Conservation (phyloP, 345 rosid genomes). For the Noccaea bulbosa region DNA sequence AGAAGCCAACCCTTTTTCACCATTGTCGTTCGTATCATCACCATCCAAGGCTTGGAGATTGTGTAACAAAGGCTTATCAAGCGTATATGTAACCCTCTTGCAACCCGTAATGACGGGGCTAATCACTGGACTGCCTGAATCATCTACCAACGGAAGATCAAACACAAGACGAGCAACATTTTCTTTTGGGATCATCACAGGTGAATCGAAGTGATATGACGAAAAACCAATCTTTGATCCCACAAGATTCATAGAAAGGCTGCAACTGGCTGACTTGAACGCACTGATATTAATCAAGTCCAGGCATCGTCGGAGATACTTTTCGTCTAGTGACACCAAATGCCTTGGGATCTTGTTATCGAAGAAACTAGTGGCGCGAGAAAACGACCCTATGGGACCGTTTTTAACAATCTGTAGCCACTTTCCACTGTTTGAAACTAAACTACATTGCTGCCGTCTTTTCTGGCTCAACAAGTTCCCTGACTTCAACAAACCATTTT, state of each 20-base stretch:
- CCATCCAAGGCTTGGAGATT: conserved; percentile 49
- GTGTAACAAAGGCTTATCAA: conserved; percentile 63
- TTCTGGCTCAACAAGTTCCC: conserved; percentile 48
- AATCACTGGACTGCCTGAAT: conserved; percentile 52
- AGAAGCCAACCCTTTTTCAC: conserved; percentile 47
- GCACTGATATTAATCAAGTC: conserved; percentile 63
- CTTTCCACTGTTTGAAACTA: conserved; percentile 52
- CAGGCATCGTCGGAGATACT: conserved; percentile 73
- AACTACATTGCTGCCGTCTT: conserved; percentile 44
- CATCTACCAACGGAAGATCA: conserved; percentile 57
- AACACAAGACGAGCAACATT: conserved; percentile 53
- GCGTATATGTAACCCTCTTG: conserved; percentile 65
- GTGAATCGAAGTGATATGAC: conserved; percentile 44
- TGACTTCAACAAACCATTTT: conserved; percentile 32
- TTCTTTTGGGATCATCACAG: conserved; percentile 40
- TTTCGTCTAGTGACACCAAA: conserved; percentile 75
- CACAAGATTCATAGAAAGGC: conserved; percentile 50
- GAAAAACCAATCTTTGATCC: conserved; percentile 46
- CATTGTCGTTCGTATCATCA: conserved; percentile 35
- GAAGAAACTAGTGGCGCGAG: conserved; percentile 48
- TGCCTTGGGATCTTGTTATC: conserved; percentile 72
- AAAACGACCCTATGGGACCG: conserved; percentile 51
- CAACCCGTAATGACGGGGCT: conserved; percentile 64
- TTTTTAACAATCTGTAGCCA: conserved; percentile 56
- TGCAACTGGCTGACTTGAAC: conserved; percentile 53